Percentiles rank a stretch among this genome's conserved stretches.
These are phyloP conservation scores for Pochonia chlamydosporia DNA, from an alignment of 2,329 filamentous ascomycete genomes.

Conservation along the genomic window DNA sequence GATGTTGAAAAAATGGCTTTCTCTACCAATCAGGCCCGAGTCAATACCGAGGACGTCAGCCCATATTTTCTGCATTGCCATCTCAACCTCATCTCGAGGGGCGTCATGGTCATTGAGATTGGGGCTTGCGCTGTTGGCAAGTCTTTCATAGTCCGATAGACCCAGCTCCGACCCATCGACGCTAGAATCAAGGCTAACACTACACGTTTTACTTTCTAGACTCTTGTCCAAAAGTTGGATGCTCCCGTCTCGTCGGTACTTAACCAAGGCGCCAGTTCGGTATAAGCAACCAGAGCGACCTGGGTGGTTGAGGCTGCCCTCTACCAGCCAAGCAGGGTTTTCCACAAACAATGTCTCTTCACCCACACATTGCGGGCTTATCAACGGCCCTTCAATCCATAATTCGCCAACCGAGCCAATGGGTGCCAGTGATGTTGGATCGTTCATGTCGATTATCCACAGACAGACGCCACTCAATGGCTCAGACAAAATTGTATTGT, in stretches of 20 bases:
- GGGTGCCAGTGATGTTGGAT: neutral
- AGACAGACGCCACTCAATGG: neutral
- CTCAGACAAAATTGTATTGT: neutral
- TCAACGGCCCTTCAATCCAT: constrained; percentile 4
- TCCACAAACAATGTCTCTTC: neutral
- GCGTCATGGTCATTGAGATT: neutral
- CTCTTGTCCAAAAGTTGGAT: neutral
- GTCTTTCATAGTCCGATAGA: neutral
- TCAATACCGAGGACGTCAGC: neutral
- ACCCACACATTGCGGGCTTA: neutral
- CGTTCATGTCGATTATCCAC: neutral
- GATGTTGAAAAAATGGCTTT: neutral
- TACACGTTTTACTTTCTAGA: neutral
- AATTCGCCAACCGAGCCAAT: neutral
- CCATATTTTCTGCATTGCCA: neutral
- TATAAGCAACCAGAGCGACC: neutral
- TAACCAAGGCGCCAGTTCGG: neutral
- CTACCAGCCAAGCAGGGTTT: neutral
- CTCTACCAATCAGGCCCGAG: neutral
- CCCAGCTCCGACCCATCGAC: neutral
- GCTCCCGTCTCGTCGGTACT: neutral
- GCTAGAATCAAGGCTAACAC: neutral
- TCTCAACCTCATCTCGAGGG: neutral
- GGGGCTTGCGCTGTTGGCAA: neutral
- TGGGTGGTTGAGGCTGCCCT: neutral